A percentile compares a stretch with the other conserved stretches of the same genome.
Evolutionary conservation across 202 grass and related monocot genomes (phyloP).

Genomic region (Carex arenaria): DNA sequence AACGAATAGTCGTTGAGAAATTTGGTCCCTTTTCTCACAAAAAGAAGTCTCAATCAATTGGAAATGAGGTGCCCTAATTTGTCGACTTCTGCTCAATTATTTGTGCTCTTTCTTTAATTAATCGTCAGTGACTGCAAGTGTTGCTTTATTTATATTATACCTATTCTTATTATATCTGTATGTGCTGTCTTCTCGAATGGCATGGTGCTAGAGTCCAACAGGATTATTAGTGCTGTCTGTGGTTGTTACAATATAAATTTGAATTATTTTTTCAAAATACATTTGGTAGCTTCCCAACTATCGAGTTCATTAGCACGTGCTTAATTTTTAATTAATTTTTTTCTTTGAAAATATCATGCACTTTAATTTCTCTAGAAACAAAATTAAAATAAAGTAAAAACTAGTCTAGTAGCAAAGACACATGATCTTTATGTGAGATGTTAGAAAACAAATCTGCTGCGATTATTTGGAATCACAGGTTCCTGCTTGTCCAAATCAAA

Average conservation of each 20-base stretch:
- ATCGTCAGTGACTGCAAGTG: not conserved
- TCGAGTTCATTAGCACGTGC: too few species aligned
- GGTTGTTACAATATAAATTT: not conserved
- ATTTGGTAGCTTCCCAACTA: too few species aligned
- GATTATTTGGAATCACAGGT: too few species aligned
- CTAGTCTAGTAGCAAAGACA: too few species aligned
- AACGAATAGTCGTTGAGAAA: not conserved
- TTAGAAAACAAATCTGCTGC: too few species aligned
- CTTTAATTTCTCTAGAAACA: too few species aligned
- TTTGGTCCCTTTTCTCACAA: not conserved
- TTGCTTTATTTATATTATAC: not conserved
- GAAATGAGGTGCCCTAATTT: not conserved
- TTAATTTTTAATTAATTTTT: too few species aligned
- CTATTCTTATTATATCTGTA: not conserved
- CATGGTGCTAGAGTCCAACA: not conserved
- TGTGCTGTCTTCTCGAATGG: not conserved
- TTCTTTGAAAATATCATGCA: too few species aligned
- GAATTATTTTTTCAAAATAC: not conserved
- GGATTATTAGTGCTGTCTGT: not conserved
- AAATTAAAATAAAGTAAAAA: not conserved
- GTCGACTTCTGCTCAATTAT: slow-evolving; percentile 1
- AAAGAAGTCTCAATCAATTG: not conserved
- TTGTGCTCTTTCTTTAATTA: not conserved
- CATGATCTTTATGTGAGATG: too few species aligned
- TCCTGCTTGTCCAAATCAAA: too few species aligned